Percentiles rank a stretch among this genome's conserved stretches.
Evolutionary conservation across 108 stramenopile genomes (phyloP).

Genomic region (Conticribra weissflogii): DNA sequence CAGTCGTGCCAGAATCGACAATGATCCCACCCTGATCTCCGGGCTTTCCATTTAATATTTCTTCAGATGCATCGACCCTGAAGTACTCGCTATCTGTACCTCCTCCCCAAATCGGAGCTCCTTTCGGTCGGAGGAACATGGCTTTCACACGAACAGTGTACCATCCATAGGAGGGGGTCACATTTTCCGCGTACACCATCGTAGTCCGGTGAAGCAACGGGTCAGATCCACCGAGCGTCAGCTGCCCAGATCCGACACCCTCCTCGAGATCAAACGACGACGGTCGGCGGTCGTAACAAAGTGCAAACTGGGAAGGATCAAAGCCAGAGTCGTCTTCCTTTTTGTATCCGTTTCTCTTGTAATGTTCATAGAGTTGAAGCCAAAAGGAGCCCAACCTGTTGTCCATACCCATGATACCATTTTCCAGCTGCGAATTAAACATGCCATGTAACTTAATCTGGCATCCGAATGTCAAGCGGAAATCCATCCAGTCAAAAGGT

Average conservation of each 20-base stretch:
- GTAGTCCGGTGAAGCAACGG: conserved; percentile 30
- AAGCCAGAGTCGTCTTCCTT: conserved; percentile 29
- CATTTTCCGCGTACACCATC: conserved; percentile 47
- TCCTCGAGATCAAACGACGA: conserved; percentile 19
- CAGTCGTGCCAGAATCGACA: conserved; percentile 62
- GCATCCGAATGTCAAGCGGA: conserved; percentile 91
- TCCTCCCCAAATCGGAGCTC: conserved; percentile 10
- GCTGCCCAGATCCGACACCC: conserved; percentile 43
- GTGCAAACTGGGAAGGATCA: conserved; percentile 50
- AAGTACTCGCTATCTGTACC: conserved; percentile 1
- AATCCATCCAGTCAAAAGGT: conserved; percentile 43
- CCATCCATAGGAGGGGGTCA: conserved; percentile 37
- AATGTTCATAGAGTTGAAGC: conserved; percentile 61
- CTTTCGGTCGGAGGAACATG: conserved; percentile 44
- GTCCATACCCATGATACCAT: conserved; percentile 92
- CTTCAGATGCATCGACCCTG: conserved; percentile 24
- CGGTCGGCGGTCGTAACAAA: conserved; percentile 65
- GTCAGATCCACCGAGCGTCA: conserved; percentile 51
- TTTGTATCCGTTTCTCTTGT: conserved; percentile 15
- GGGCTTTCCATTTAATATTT: conserved; percentile 20
- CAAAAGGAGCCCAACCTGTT: conserved; percentile 52
- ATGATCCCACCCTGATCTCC: conserved; percentile 27
- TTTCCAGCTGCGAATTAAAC: conserved; percentile 89
- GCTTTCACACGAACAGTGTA: conserved; percentile 31
- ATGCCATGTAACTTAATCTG: conserved; percentile 85